phyloP scores from a whole-genome alignment of 768 basidiomycete species.

The Auriscalpium microsporum region DNA sequence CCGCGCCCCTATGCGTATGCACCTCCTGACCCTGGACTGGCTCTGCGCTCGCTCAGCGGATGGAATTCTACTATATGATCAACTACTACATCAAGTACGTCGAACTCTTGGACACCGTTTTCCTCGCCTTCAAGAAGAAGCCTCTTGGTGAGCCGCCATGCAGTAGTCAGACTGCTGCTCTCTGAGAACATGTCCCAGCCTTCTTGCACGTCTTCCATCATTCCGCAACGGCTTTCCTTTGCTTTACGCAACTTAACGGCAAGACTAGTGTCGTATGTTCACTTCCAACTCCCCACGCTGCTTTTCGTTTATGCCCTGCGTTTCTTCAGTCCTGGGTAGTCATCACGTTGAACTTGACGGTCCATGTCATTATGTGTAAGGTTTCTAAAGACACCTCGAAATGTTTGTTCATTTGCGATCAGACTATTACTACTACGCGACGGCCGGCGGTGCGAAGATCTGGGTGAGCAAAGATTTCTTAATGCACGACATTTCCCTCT shows the following conservation, averaged over 20 bases:
- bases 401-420: slow-evolving; percentile 4
- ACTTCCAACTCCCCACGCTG: background rate
- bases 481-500: slow-evolving; percentile 1
- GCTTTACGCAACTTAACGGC: slow-evolving; percentile 91
- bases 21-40: background rate
- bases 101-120: slow-evolving; percentile 82
- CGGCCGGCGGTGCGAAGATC: slow-evolving; percentile 92
- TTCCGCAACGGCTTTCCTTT: slow-evolving; percentile 92
- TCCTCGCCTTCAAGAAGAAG: slow-evolving; percentile 97
- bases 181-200: slow-evolving; percentile 36
- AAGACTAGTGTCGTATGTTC: slow-evolving; percentile 73
- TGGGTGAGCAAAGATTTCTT: slow-evolving; percentile 52
- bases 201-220: slow-evolving; percentile 99
- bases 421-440: slow-evolving; percentile 99
- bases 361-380: slow-evolving; percentile 98
- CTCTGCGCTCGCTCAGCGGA: slow-evolving; percentile 39
- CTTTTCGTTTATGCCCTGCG: background rate
- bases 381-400: background rate
- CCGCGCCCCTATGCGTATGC: slow-evolving; percentile 3
- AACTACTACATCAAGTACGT: slow-evolving; percentile 99
- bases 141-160: slow-evolving; percentile 60
- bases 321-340: slow-evolving; percentile 86
- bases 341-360: slow-evolving; percentile 81
- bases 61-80: slow-evolving; percentile 97
- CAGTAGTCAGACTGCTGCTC: too few relatives aligned